These are phyloP conservation scores for Ceratobasidium papillatum DNA, from an alignment of 1,284 basidiomycete species.

Conservation along the genomic window DNA sequence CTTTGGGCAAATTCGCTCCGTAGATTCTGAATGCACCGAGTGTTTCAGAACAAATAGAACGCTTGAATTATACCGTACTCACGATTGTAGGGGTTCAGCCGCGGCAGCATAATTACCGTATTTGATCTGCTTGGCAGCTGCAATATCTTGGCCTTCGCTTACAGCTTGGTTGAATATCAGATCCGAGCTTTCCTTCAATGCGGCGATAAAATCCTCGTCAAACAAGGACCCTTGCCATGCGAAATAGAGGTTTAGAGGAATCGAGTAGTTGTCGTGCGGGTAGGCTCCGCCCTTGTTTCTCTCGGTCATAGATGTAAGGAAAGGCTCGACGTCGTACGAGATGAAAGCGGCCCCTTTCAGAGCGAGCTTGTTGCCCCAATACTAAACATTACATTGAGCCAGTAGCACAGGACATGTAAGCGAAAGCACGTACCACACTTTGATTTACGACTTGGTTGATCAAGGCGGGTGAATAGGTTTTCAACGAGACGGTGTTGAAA, in stretches of 20 bases:
- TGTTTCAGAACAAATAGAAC: slow-evolving; percentile 56
- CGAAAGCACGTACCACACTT: slow-evolving; percentile 54
- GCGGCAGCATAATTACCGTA: slow-evolving; percentile 63
- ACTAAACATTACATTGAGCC: slow-evolving; percentile 48
- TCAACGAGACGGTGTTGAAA: slow-evolving; percentile 62
- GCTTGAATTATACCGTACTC: slow-evolving; percentile 45
- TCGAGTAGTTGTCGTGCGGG: slow-evolving; percentile 54
- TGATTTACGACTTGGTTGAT: slow-evolving; percentile 62
- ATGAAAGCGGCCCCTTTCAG: slow-evolving; percentile 53
- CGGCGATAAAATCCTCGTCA: slow-evolving; percentile 56
- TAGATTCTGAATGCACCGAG: slow-evolving; percentile 53
- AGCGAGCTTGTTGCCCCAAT: slow-evolving; percentile 53
- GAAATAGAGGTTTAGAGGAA: slow-evolving; percentile 61
- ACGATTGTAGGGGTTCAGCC: background rate
- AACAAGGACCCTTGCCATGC: slow-evolving; percentile 54
- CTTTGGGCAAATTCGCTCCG: slow-evolving; percentile 57
- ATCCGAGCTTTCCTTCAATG: slow-evolving; percentile 54
- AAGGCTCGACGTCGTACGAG: slow-evolving; percentile 66
- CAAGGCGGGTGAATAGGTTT: slow-evolving; percentile 55
- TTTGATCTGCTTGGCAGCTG: slow-evolving; percentile 51
- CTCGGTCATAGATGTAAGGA: slow-evolving; percentile 58
- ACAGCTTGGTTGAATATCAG: slow-evolving; percentile 55
- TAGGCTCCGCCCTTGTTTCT: slow-evolving; percentile 52
- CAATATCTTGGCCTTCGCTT: slow-evolving; percentile 57
- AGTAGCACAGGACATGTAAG: slow-evolving; percentile 39